A percentile compares a stretch with the other conserved stretches of the same genome.
Evolutionary conservation across 768 basidiomycete genomes (phyloP).

Genomic region (Rubroboletus satanas): DNA sequence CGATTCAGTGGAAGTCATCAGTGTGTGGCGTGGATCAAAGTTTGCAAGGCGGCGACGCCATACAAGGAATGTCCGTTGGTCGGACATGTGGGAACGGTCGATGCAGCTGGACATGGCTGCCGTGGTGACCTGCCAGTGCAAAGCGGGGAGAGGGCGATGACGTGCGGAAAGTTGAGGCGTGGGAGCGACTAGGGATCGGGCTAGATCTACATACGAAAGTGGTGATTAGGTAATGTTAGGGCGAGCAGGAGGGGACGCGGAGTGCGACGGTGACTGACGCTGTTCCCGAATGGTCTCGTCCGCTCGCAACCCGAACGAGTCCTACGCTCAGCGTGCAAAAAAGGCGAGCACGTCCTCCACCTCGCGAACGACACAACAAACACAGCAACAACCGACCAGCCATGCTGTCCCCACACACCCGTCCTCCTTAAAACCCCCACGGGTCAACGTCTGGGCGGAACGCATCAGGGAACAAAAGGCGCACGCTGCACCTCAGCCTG

Average conservation of each 20-base stretch:
- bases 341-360: constrained; percentile 32
- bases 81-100: too few species aligned
- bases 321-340: constrained; percentile 56
- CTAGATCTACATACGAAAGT: constrained; percentile 3
- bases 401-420: neutral
- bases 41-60: too few species aligned
- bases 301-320: constrained; percentile 41
- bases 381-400: neutral
- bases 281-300: constrained; percentile 31
- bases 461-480: constrained; percentile 41
- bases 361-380: neutral
- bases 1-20: neutral
- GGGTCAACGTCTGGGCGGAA: constrained; percentile 41
- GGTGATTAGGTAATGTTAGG: constrained; percentile 18
- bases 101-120: too few species aligned
- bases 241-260: constrained; percentile 13
- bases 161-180: neutral
- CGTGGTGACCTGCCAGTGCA: too few species aligned
- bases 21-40: neutral
- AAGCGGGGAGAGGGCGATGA: too few species aligned
- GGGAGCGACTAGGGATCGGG: constrained; percentile 11
- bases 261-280: constrained; percentile 24
- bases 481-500: constrained; percentile 17
- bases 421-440: constrained; percentile 18
- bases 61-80: too few species aligned